Evolutionary conservation across 345 rosid genomes (phyloP).

Genomic region (Brassica cretica): DNA sequence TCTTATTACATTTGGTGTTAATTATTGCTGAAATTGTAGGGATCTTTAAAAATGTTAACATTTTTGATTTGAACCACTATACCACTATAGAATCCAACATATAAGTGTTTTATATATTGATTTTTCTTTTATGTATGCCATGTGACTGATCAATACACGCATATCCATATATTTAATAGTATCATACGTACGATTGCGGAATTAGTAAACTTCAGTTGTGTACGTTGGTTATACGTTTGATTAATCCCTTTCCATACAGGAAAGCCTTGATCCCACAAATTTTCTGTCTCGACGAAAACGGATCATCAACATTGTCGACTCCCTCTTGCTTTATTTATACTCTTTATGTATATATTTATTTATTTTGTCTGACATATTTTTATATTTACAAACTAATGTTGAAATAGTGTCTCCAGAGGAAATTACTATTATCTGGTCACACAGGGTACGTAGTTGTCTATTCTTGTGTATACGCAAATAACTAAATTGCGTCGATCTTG

Average conservation of each 20-base stretch:
- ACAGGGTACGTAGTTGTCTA: slow-evolving; percentile 15
- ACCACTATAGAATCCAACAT: background rate
- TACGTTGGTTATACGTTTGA: slow-evolving; percentile 4
- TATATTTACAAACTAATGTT: background rate
- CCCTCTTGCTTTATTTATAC: background rate
- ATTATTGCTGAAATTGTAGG: background rate
- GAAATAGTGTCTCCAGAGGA: background rate
- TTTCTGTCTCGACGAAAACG: slow-evolving; percentile 33
- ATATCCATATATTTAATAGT: too few relatives aligned
- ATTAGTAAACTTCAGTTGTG: background rate
- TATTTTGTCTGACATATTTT: background rate
- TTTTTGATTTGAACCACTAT: background rate
- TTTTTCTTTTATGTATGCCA: too few relatives aligned
- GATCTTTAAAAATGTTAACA: background rate
- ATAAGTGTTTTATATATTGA: background rate
- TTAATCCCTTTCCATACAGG: slow-evolving; percentile 15
- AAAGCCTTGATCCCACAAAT: slow-evolving; percentile 38
- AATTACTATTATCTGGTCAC: slow-evolving; percentile 13
- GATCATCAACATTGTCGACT: slow-evolving; percentile 24
- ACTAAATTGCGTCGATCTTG: slow-evolving; percentile 31
- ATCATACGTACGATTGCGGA: background rate
- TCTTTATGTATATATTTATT: background rate
- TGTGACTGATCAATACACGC: background rate
- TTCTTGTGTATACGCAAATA: slow-evolving; percentile 26
- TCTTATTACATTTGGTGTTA: background rate